These are phyloP conservation scores for Hypsizygus ulmarius DNA, from an alignment of 1,284 basidiomycete species.

Conservation along the genomic window DNA sequence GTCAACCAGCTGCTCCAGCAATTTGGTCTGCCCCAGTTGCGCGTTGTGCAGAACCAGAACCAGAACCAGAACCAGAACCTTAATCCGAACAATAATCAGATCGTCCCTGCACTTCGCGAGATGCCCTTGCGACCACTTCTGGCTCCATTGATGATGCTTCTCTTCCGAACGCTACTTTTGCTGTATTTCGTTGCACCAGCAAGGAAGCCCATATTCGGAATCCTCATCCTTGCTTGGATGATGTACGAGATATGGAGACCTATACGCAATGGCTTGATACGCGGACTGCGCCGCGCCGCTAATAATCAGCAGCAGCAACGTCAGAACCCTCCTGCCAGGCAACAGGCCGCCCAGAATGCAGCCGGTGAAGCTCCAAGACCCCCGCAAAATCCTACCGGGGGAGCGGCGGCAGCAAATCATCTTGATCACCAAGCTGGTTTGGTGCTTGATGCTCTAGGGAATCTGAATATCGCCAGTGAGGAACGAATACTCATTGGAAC, in stretches of 20 bases:
- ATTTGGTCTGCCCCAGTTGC: conserved; percentile 54
- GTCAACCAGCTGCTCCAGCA: conserved; percentile 62
- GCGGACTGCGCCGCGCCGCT: conserved; percentile 37
- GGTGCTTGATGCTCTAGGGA: conserved; percentile 52
- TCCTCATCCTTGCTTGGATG: conserved; percentile 68
- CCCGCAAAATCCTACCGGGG: conserved; percentile 14
- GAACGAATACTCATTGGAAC: conserved; percentile 43
- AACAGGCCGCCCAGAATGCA: conserved; percentile 11
- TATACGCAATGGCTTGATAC: conserved; percentile 53
- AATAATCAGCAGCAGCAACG: conserved; percentile 24
- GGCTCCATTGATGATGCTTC: conserved; percentile 62
- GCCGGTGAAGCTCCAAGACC: conserved; percentile 16
- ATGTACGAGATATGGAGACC: conserved; percentile 75
- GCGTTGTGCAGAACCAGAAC: conserved; percentile 34
- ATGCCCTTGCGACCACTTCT: conserved; percentile 61
- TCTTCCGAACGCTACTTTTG: conserved; percentile 65
- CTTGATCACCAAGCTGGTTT: conserved; percentile 33
- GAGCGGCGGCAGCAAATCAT: conserved; percentile 25
- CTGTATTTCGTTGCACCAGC: conserved; percentile 79
- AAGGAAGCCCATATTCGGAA: conserved; percentile 67
- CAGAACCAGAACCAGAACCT: conserved; percentile 29
- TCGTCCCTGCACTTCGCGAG: conserved; percentile 34
- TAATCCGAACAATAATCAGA: conserved; percentile 28
- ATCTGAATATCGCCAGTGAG: conserved; percentile 56
- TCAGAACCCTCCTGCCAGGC: conserved; percentile 19